These are phyloP conservation scores for Aspergillus tanneri DNA, from an alignment of 2,329 filamentous ascomycete genomes.

Conservation along the genomic window DNA sequence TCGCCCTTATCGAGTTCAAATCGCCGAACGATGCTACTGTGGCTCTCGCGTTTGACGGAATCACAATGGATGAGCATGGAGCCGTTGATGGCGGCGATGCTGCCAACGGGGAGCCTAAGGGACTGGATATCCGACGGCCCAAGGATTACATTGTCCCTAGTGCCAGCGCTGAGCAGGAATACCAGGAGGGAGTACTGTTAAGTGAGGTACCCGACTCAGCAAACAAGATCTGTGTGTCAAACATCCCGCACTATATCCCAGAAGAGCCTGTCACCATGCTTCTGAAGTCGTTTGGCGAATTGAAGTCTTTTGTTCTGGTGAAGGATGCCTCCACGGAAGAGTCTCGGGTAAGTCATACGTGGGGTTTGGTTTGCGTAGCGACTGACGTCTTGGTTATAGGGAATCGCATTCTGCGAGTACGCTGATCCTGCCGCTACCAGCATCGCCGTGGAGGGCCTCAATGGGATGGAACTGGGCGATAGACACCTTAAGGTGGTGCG, in stretches of 20 bases:
- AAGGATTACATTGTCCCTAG: constrained; percentile 97
- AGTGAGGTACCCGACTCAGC: constrained; percentile 84
- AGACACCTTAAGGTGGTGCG: constrained; percentile 80
- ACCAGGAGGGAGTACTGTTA: constrained; percentile 74
- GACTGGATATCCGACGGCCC: constrained; percentile 75
- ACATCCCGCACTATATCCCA: constrained; percentile 81
- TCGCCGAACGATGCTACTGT: constrained; percentile 83
- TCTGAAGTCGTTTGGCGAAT: constrained; percentile 83
- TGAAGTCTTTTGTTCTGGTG: constrained; percentile 87
- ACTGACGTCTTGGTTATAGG: too few species aligned
- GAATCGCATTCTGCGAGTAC: constrained; percentile 97
- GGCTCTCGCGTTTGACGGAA: constrained; percentile 84
- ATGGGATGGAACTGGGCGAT: constrained; percentile 90
- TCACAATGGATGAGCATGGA: constrained; percentile 76
- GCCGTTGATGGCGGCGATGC: constrained; percentile 43
- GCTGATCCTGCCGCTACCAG: constrained; percentile 71
- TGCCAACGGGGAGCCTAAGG: constrained; percentile 44
- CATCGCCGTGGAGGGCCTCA: constrained; percentile 84
- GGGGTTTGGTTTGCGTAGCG: too few species aligned
- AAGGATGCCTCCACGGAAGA: constrained; percentile 84
- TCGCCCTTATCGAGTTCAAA: constrained; percentile 90
- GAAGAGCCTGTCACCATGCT: constrained; percentile 93
- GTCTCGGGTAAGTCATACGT: constrained; percentile 66
- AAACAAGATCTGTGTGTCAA: constrained; percentile 91
- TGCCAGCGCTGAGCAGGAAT: constrained; percentile 68